Base-by-base conservation (phyloP, 306 rosid genomes). In the Quercus aquifolioides region DNA sequence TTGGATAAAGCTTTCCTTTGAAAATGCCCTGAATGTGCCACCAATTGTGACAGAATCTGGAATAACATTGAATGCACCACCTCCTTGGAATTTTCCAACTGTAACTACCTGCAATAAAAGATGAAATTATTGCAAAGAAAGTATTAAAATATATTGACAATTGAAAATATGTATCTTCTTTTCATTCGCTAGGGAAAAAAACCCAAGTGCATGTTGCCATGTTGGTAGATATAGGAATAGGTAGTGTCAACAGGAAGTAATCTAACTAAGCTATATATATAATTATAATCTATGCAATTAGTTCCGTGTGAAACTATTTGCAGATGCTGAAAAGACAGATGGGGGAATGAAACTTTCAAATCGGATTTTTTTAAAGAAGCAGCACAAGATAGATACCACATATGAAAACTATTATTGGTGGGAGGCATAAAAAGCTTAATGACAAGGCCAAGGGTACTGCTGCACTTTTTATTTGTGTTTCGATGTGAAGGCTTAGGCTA, bases 1-100 rank as follows among this genome's bases (percentile, higher is more conserved):
- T 64, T 79, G 86, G 69, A 74, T 5, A 30, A 89, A 52, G 70
- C 83, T 78, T 49, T 84, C 84, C 77, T 35, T 78, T 30, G 86
- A 75, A 75, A 89, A 89, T 71, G 88, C 88, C 38, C 88, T 88
- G 86, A 89, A 89, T 33, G 90, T 89, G 80, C 92, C 92, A 17
- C 87, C 92, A 68, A 89, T 82, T 38, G 82, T 74, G 41, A 89
- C 92, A 33, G 88, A 89, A 80, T 86, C 92, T 12, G 92, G 92
- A 80, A 89, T 89, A 41, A 89, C 88, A 70, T 89, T 89, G 76
- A 89, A 82, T 18, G 92, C 92, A 17, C 83, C 92, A 41, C 90
- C 92, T 80, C 92, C 90, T 84, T 86, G 84, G 73, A 89, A 83
- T 62, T 82, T 89, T 10, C 87, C 87, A 7, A 86, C 87, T 9